Conservation (phyloP, 257 asterid genomes). For the Solanum commersonii region DNA sequence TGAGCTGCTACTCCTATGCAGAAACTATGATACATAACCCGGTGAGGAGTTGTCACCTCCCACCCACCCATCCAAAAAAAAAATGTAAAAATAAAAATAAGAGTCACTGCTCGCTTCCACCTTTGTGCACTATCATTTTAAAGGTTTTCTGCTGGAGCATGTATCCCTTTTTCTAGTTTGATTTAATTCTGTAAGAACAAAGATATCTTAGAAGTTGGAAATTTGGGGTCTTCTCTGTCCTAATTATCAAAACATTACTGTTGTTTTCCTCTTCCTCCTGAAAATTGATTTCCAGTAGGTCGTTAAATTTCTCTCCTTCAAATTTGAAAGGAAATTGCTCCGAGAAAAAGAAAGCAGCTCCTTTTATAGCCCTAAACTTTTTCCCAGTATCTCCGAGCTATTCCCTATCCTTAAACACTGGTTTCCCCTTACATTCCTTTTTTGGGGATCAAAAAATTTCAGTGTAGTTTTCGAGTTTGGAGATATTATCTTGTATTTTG, state of each 20-base stretch:
- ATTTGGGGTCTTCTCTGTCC: not conserved
- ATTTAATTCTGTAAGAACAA: not conserved
- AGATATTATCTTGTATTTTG: not conserved
- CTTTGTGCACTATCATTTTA: not conserved
- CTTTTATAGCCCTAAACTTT: not conserved
- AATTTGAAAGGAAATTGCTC: not conserved
- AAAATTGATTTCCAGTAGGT: not conserved
- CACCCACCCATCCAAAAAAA: not conserved
- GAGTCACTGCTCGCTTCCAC: not conserved
- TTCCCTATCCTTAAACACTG: not conserved
- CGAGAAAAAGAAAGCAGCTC: not conserved
- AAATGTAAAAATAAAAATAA: not conserved
- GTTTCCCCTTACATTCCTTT: not conserved
- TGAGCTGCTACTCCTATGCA: not conserved
- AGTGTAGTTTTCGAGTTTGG: not conserved
- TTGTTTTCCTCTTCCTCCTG: not conserved
- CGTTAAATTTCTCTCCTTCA: not conserved
- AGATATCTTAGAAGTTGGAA: not conserved
- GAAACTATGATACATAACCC: not conserved
- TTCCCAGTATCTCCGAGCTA: not conserved
- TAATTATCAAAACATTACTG: not conserved
- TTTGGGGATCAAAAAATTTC: not conserved
- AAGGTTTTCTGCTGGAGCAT: not conserved
- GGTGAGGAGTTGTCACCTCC: not conserved
- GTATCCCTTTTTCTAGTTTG: not conserved